Conservation (phyloP, 192 early-diverging fungal species). For the Jimgerdemannia flammicorona region DNA sequence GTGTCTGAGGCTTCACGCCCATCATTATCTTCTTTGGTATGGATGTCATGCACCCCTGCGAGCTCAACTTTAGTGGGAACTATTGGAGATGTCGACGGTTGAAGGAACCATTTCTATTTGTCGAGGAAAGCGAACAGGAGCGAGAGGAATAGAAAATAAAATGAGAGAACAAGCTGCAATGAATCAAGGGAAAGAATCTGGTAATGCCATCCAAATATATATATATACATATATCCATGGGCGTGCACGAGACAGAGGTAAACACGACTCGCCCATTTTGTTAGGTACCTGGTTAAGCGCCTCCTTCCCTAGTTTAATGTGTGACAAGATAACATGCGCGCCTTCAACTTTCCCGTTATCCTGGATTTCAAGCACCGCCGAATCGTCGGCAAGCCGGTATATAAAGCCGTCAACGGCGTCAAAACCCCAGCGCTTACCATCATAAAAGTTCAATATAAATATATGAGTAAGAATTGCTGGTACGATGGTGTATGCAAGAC, state of each 20-base stretch:
- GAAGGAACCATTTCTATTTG: no score
- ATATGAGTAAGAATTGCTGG: not conserved
- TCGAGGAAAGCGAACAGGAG: no score
- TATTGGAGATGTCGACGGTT: no score
- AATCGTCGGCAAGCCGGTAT: not conserved
- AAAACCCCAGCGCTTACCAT: not conserved
- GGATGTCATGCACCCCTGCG: no score
- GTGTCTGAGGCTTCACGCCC: no score
- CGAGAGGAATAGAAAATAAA: no score
- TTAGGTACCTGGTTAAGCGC: not conserved
- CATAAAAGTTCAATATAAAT: not conserved
- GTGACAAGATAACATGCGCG: constrained; percentile 2
- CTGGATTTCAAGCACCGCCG: constrained; percentile 1
- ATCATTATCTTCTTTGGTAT: no score
- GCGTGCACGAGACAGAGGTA: not conserved
- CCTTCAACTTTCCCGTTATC: not conserved
- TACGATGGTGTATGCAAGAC: not conserved
- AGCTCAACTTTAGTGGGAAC: no score
- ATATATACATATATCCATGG: no score
- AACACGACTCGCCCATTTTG: not conserved
- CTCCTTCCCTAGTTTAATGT: not conserved
- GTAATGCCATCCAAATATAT: no score
- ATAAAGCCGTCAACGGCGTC: not conserved
- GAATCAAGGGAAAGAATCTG: no score
- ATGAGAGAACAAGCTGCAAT: no score